phyloP scores from a whole-genome alignment of 768 basidiomycete species.

The Lactifluus pinguis region DNA sequence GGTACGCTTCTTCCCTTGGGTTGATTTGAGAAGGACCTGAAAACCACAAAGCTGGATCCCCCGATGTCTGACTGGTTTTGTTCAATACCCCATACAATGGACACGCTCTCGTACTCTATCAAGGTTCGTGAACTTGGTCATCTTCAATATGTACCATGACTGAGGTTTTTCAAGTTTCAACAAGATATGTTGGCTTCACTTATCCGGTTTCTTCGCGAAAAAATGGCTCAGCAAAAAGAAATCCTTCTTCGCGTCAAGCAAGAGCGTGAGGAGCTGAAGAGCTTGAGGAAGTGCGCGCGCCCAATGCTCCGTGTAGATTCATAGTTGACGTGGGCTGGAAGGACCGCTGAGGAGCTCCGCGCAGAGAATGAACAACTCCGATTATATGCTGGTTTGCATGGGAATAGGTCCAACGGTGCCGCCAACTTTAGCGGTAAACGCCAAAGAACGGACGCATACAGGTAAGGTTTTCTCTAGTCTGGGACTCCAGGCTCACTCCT shows the following conservation, averaged over 20 bases:
- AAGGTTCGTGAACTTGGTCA: slow-evolving; percentile 37
- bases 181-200: slow-evolving; percentile 65
- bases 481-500: neutral
- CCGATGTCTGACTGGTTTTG: slow-evolving; percentile 83
- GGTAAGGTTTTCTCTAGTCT: slow-evolving; percentile 28
- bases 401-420: slow-evolving; percentile 28
- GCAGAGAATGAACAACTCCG: slow-evolving; percentile 43
- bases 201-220: slow-evolving; percentile 51
- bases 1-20: slow-evolving; percentile 32
- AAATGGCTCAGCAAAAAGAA: slow-evolving; percentile 46
- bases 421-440: slow-evolving; percentile 61
- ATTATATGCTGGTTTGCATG: slow-evolving; percentile 25
- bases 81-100: slow-evolving; percentile 50
- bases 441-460: slow-evolving; percentile 36
- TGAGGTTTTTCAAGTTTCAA: slow-evolving; percentile 50
- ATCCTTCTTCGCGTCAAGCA: slow-evolving; percentile 45
- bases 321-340: slow-evolving; percentile 23
- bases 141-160: neutral
- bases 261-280: slow-evolving; percentile 37
- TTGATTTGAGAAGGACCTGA: neutral
- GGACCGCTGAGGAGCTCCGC: slow-evolving; percentile 40
- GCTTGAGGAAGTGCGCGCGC: slow-evolving; percentile 40
- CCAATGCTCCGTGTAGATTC: neutral
- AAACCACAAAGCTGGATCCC: slow-evolving; percentile 48
- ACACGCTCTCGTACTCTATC: slow-evolving; percentile 54